phyloP scores from a whole-genome alignment of 2,329 filamentous ascomycete species.

The Apiospora malaysiana region DNA sequence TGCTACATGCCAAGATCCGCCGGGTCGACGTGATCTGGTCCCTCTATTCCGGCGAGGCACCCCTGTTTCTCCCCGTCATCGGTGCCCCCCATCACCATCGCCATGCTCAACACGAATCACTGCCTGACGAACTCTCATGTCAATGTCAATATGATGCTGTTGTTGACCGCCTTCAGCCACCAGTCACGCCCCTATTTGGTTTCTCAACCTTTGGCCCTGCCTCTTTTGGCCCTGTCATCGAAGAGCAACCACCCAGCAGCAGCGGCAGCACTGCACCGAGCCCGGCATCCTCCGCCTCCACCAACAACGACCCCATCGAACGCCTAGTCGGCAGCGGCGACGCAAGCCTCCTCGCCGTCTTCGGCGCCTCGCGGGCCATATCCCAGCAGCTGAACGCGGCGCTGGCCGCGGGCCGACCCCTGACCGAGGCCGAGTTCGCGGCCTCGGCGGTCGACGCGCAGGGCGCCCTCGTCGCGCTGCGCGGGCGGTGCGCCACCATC shows the following conservation, averaged over 20 bases:
- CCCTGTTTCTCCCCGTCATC: neutral
- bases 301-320: neutral
- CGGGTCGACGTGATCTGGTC: neutral
- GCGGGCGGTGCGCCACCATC: neutral
- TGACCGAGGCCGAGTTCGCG: neutral
- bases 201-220: neutral
- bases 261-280: neutral
- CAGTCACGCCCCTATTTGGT: too few relatives aligned
- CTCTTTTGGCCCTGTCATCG: neutral
- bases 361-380: neutral
- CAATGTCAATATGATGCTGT: neutral
- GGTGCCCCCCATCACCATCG: neutral
- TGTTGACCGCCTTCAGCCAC: too few relatives aligned
- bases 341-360: neutral
- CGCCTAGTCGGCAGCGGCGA: neutral
- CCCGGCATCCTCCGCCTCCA: fast-evolving
- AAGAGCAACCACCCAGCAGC: neutral
- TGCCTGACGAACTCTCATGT: neutral
- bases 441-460: neutral
- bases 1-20: neutral
- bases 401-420: neutral
- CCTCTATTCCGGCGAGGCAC: neutral
- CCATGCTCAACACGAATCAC: too few relatives aligned
- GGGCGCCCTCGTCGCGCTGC: neutral
- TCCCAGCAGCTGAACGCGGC: neutral